Conservation (phyloP, 148 eudicot genomes). For the Gaultheria prostrata region DNA sequence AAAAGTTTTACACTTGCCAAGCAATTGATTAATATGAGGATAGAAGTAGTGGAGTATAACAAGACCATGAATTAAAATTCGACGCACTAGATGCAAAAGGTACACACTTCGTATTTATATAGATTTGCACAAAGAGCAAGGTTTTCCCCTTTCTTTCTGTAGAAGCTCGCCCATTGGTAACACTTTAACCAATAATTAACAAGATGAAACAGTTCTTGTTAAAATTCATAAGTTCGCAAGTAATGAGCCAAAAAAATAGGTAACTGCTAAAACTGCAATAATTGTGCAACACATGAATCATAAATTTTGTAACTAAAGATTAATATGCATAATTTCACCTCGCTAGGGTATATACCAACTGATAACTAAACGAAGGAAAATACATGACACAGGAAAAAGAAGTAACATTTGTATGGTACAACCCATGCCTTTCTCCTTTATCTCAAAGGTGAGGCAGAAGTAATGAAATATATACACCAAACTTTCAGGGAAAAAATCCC, state of each 20-base stretch:
- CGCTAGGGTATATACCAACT: not conserved
- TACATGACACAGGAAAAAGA: not conserved
- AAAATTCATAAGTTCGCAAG: not conserved
- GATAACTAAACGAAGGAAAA: not conserved
- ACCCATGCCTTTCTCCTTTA: not conserved
- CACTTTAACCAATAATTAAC: not conserved
- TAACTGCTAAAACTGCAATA: not conserved
- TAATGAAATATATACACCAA: not conserved
- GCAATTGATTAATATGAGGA: not conserved
- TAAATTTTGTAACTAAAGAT: not conserved
- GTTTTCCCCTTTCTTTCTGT: not conserved
- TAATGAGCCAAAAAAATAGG: not conserved
- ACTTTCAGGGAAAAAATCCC: no score
- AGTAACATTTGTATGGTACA: not conserved
- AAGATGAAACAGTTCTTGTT: not conserved
- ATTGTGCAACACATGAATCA: not conserved
- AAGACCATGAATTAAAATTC: not conserved
- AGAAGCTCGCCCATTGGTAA: not conserved
- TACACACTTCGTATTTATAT: not conserved
- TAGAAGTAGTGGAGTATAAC: not conserved
- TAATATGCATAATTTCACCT: not conserved
- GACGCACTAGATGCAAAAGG: not conserved
- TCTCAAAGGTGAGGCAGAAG: not conserved
- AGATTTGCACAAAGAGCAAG: slow-evolving; percentile 1
- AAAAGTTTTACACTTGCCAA: not conserved